Conservation (phyloP, 2,329 filamentous ascomycete species). For the Apiospora rasikravindrae region DNA sequence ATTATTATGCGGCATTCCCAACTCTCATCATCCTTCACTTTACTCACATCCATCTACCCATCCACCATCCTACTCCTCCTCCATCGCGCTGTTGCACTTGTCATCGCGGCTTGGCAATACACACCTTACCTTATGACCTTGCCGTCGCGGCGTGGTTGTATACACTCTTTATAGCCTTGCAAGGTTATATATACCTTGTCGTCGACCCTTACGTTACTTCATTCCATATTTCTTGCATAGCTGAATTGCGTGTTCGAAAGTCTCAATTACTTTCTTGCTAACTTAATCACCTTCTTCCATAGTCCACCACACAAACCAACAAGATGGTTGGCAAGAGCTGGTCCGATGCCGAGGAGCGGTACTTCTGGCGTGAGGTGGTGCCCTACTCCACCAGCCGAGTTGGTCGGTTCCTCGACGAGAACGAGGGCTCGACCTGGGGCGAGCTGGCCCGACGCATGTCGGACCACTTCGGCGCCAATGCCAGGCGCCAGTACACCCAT, state of each 20-base stretch:
- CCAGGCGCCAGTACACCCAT: conserved; percentile 46
- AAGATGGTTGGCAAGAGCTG: conserved; percentile 58
- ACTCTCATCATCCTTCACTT: not conserved
- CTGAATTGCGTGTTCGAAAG: not conserved
- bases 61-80: not conserved
- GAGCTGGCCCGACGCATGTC: conserved; percentile 47
- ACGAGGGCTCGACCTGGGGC: conserved; percentile 44
- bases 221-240: not conserved
- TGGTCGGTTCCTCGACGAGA: conserved; percentile 34
- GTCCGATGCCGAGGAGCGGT: conserved; percentile 52
- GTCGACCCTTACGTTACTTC: not conserved
- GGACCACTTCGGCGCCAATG: conserved; percentile 37
- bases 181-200: not conserved
- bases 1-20: not conserved
- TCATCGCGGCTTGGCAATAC: not conserved
- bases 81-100: not conserved
- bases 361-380: conserved; percentile 53
- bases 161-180: not conserved
- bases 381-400: conserved; percentile 43
- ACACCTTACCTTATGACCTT: not conserved
- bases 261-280: not conserved
- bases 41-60: not conserved
- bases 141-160: not conserved
- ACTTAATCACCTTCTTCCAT: not conserved
- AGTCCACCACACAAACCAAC: not conserved